phyloP scores from a whole-genome alignment of 73 alveolate genomes.

The Tetrahymena elliotti region DNA sequence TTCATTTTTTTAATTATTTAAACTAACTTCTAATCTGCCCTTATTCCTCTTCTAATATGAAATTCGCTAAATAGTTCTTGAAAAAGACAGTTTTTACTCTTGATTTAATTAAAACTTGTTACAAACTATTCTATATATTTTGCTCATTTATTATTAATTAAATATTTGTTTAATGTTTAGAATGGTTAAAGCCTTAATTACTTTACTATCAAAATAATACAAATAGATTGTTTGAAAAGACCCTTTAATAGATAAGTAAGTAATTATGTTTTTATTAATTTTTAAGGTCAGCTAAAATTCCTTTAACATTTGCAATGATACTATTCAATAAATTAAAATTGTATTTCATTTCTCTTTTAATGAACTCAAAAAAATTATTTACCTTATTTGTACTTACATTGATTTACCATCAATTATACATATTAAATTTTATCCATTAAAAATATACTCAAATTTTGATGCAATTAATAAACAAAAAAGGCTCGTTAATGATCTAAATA shows the following conservation, averaged over 20 bases:
- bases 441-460: no score
- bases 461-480: background rate
- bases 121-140: background rate
- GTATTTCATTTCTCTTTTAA: no score
- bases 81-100: background rate
- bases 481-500: no score
- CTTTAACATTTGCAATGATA: background rate
- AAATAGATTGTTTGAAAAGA: background rate
- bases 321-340: no score
- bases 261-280: no score
- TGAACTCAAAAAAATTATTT: no score
- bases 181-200: background rate
- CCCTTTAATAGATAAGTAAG: background rate
- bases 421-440: no score
- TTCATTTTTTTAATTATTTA: background rate
- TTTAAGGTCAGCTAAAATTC: background rate
- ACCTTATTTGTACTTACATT: background rate
- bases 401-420: no score
- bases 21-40: background rate
- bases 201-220: background rate
- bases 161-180: background rate
- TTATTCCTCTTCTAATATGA: no score
- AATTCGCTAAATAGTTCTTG: background rate
- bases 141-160: background rate
- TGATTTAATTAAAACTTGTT: background rate